Percentiles rank a stretch among this genome's conserved stretches.
phyloP scores from a whole-genome alignment of 805 yeast genomes.

The Candida nanaspora region DNA sequence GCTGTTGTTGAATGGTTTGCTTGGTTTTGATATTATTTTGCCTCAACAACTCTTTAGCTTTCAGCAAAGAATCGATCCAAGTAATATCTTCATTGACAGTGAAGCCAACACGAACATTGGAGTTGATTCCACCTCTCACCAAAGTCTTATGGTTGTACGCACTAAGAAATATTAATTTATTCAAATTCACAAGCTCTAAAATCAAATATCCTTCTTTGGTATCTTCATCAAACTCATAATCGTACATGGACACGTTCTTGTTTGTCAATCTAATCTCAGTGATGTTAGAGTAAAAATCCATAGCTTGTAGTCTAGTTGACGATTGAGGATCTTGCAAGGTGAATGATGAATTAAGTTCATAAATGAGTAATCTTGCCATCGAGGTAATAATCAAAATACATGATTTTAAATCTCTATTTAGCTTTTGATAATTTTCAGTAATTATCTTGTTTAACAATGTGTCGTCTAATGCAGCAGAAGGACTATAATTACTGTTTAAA shows the following conservation, averaged over 20 bases:
- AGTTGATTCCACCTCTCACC: conserved; percentile 25
- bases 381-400: conserved; percentile 29
- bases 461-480: conserved; percentile 25
- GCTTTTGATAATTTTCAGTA: conserved; percentile 20
- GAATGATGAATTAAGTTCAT: conserved; percentile 25
- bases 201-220: conserved; percentile 55
- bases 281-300: conserved; percentile 26
- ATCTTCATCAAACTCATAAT: conserved; percentile 64
- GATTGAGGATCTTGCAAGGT: conserved; percentile 24
- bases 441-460: conserved; percentile 21
- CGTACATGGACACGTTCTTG: conserved; percentile 64
- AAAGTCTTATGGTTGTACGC: conserved; percentile 30
- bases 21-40: conserved; percentile 17
- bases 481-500: conserved; percentile 5
- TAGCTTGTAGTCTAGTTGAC: conserved; percentile 32
- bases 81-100: conserved; percentile 41
- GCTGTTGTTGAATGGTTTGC: background rate
- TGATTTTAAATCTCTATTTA: conserved; percentile 23
- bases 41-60: conserved; percentile 50
- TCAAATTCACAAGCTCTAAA: conserved; percentile 50
- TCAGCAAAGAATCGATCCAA: conserved; percentile 67
- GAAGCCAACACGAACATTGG: conserved; percentile 27
- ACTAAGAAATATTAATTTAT: conserved; percentile 49
- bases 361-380: conserved; percentile 27
- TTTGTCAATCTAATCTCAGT: conserved; percentile 39